These are phyloP conservation scores for Rhazya stricta DNA, from an alignment of 257 asterid genomes.

Conservation along the genomic window DNA sequence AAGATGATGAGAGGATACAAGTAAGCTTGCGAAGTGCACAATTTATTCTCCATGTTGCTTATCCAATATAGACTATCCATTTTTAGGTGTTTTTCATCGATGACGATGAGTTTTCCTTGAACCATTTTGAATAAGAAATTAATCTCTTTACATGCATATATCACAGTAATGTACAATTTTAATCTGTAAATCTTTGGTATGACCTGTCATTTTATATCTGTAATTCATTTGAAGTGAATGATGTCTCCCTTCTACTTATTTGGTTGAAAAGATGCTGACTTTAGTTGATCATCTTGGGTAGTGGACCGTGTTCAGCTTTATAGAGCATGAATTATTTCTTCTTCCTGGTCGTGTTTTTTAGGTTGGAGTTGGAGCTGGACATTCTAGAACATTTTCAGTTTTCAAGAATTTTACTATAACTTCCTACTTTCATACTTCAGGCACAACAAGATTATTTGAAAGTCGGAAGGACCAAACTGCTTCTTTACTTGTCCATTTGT, in stretches of 20 bases:
- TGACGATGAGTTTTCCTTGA: background rate
- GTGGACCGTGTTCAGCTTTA: background rate
- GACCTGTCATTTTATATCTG: background rate
- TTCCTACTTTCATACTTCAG: background rate
- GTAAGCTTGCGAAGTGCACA: conserved; percentile 30
- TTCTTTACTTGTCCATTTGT: background rate
- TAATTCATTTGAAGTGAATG: background rate
- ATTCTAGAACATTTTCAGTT: background rate
- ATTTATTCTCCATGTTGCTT: background rate
- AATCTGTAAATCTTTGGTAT: background rate
- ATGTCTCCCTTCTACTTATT: background rate
- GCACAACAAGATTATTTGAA: background rate
- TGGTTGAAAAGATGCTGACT: background rate
- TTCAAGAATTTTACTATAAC: background rate
- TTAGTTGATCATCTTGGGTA: background rate
- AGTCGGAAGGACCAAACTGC: background rate
- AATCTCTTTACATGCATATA: background rate
- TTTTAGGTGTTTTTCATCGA: background rate
- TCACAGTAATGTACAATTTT: too few species aligned
- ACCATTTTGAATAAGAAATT: background rate
- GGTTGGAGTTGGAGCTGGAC: background rate
- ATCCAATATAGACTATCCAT: background rate
- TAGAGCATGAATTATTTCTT: background rate
- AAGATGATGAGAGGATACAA: conserved; percentile 55
- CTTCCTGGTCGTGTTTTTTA: background rate